phyloP scores from a whole-genome alignment of 2,329 filamentous ascomycete species.

The Leptographium wingfieldii region DNA sequence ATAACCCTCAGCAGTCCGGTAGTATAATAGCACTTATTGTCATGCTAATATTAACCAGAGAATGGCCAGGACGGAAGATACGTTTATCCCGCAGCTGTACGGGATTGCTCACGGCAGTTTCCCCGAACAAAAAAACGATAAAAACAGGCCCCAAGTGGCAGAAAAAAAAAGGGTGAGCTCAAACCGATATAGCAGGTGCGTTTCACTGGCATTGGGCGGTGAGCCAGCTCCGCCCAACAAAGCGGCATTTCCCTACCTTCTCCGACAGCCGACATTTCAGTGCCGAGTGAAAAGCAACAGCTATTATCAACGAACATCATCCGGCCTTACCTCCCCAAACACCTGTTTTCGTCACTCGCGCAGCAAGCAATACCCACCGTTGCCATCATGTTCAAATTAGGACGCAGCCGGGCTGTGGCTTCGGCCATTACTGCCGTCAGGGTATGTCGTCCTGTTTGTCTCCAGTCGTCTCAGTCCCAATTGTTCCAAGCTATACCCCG shows the following conservation, averaged over 20 bases:
- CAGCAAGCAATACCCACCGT: background rate
- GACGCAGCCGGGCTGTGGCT: constrained; percentile 68
- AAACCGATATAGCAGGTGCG: background rate
- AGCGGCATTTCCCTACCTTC: constrained; percentile 10
- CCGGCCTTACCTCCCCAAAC: too few relatives aligned
- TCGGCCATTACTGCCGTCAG: constrained; percentile 67
- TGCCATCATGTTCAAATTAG: constrained; percentile 71
- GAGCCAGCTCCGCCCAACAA: background rate
- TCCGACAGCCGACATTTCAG: constrained; percentile 6
- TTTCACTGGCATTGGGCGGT: background rate
- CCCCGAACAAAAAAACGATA: background rate
- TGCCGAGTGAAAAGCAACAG: background rate
- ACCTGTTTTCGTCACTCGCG: background rate
- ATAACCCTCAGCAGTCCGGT: background rate
- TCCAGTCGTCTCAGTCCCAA: background rate
- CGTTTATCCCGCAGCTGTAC: background rate
- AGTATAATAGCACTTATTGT: background rate
- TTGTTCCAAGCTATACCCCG: constrained; percentile 3
- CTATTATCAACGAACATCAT: background rate
- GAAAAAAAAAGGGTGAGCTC: background rate
- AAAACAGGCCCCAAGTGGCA: background rate
- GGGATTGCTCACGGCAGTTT: background rate
- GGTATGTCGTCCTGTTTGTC: constrained; percentile 33
- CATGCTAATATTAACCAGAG: background rate
- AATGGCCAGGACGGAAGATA: background rate